Conservation (phyloP, 768 basidiomycete species). For the Psilocybe cyanescens region DNA sequence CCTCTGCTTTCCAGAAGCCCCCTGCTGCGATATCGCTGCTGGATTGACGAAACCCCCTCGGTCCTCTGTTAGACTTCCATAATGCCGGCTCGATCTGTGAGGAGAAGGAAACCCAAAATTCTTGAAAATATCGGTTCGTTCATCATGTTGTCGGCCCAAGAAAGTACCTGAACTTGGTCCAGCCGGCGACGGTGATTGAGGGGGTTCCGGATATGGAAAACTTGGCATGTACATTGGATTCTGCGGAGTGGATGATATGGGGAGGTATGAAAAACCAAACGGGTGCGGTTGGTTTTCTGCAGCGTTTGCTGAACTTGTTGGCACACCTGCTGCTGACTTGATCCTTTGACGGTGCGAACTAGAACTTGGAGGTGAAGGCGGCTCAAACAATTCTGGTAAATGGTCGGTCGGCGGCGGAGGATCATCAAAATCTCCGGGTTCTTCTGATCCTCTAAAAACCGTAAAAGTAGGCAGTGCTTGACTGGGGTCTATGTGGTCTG, state of each 20-base stretch:
- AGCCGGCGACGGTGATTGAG: slow-evolving; percentile 60
- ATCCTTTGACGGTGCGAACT: slow-evolving; percentile 13
- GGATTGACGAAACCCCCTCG: slow-evolving; percentile 42
- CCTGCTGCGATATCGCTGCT: slow-evolving; percentile 36
- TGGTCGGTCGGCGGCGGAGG: slow-evolving; percentile 54
- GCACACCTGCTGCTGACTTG: slow-evolving; percentile 19
- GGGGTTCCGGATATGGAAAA: slow-evolving; percentile 58
- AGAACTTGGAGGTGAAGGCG: slow-evolving; percentile 41
- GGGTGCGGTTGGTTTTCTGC: slow-evolving; percentile 57
- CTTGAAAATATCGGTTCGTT: slow-evolving; percentile 49
- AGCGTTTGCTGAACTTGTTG: slow-evolving; percentile 52
- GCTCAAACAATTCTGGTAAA: slow-evolving; percentile 55
- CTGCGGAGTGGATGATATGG: slow-evolving; percentile 56
- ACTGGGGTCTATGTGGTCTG: slow-evolving; percentile 8
- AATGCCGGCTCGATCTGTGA: slow-evolving; percentile 37
- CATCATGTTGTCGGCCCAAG: slow-evolving; percentile 30
- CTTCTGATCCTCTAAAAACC: slow-evolving; percentile 23
- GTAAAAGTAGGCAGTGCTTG: slow-evolving; percentile 18
- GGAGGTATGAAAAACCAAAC: slow-evolving; percentile 56
- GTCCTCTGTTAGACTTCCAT: slow-evolving; percentile 36
- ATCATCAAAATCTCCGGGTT: slow-evolving; percentile 36
- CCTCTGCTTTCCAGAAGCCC: slow-evolving; percentile 27
- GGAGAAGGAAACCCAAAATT: slow-evolving; percentile 49
- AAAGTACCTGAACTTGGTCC: slow-evolving; percentile 30
- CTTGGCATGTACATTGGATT: slow-evolving; percentile 45